Evolutionary conservation across 1,139 yeast species (phyloP).

Genomic region (Lizanozyma gosingica): DNA sequence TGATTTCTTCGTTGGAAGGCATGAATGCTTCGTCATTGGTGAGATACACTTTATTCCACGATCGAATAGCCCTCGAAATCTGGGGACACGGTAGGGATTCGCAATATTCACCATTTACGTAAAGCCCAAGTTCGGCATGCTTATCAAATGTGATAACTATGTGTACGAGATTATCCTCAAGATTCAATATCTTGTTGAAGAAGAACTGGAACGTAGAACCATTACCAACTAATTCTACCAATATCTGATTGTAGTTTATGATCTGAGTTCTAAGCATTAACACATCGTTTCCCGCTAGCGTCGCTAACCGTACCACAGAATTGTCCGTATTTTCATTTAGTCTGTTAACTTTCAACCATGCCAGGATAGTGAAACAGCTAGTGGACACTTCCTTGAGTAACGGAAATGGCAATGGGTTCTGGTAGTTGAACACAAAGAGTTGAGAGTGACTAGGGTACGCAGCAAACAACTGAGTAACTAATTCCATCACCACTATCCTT

Average conservation of each 20-base stretch:
- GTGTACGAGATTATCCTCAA: constrained; percentile 20
- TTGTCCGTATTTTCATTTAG: constrained; percentile 1
- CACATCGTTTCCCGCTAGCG: constrained; percentile 15
- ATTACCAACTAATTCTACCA: constrained; percentile 21
- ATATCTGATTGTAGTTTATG: constrained; percentile 22
- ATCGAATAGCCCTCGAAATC: constrained; percentile 16
- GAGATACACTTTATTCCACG: constrained; percentile 33
- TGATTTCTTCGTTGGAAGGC: constrained; percentile 17
- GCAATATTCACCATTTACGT: constrained; percentile 33
- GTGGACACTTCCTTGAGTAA: constrained; percentile 10
- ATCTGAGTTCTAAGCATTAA: constrained; percentile 21
- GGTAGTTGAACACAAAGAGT: constrained; percentile 21
- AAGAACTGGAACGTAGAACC: constrained; percentile 23
- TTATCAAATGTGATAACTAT: constrained; percentile 31
- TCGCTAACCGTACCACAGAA: constrained; percentile 20
- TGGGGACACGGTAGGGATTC: constrained; percentile 39
- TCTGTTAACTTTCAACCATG: constrained; percentile 26
- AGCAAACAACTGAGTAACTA: constrained; percentile 16
- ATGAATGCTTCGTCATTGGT: constrained; percentile 15
- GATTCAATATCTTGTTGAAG: constrained; percentile 24
- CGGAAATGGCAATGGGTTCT: constrained; percentile 18
- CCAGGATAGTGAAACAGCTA: constrained; percentile 20
- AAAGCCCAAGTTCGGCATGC: constrained; percentile 28
- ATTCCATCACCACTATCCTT: constrained; percentile 15
- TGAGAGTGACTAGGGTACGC: constrained; percentile 22